Percentiles rank a stretch among this genome's conserved stretches.
Evolutionary conservation across 208 protist genomes (phyloP).

Genomic region (Leptomonas pyrrhocoris): DNA sequence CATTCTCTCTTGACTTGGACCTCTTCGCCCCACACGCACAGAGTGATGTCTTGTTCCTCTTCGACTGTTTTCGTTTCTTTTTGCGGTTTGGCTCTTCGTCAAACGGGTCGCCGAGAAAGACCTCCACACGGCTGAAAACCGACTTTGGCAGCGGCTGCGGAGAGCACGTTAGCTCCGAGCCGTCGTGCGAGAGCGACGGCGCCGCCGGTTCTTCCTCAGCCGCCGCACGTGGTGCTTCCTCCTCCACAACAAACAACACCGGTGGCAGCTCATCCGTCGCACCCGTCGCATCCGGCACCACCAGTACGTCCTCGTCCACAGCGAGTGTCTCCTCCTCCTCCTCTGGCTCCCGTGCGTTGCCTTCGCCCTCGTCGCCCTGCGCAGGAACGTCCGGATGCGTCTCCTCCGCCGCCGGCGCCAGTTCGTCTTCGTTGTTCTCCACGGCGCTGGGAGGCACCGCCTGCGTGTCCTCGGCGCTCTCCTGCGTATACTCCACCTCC

Average conservation of each 20-base stretch:
- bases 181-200: slow-evolving; percentile 1
- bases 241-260: neutral
- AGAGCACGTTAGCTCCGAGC: slow-evolving; percentile 5
- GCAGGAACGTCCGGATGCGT: too few species aligned
- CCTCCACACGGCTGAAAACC: slow-evolving; percentile 12
- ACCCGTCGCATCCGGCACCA: neutral
- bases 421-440: slow-evolving; percentile 1
- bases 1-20: neutral
- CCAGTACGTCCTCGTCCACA: slow-evolving; percentile 5
- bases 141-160: slow-evolving; percentile 13
- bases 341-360: too few species aligned
- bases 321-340: too few species aligned
- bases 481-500: neutral
- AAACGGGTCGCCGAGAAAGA: slow-evolving; percentile 21
- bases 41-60: slow-evolving; percentile 8
- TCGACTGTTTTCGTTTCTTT: neutral
- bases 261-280: neutral
- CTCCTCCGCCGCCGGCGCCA: neutral
- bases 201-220: neutral
- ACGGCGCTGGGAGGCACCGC: too few species aligned
- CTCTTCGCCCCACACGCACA: too few species aligned
- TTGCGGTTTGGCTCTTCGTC: neutral
- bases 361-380: too few species aligned
- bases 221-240: neutral
- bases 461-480: neutral